Conservation (phyloP, 2,329 filamentous ascomycete genomes). For the Hypoxylon sp. region DNA sequence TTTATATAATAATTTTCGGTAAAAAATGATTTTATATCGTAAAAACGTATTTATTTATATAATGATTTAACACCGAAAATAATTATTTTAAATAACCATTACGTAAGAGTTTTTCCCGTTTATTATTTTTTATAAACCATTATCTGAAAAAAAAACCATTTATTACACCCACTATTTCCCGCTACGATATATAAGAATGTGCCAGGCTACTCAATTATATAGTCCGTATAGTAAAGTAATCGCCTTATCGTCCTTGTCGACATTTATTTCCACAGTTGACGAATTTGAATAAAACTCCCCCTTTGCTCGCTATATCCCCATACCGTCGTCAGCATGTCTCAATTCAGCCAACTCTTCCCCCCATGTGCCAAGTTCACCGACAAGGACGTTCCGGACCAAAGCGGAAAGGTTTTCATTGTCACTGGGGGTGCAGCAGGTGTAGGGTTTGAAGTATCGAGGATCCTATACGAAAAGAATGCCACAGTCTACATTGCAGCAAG, state of each 20-base stretch:
- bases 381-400: conserved; percentile 28
- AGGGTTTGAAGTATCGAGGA: conserved; percentile 34
- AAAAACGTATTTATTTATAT: no score
- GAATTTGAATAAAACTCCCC: background rate
- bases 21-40: no score
- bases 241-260: no score
- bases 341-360: conserved; percentile 24
- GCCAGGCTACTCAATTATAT: background rate
- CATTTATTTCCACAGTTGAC: background rate
- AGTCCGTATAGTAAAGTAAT: background rate
- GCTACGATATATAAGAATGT: background rate
- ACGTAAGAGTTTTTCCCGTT: no score
- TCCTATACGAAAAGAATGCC: conserved; percentile 30
- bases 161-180: no score
- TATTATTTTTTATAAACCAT: no score
- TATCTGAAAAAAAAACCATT: no score
- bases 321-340: conserved; percentile 9
- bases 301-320: background rate
- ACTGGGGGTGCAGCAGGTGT: conserved; percentile 35
- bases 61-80: no score
- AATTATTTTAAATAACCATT: no score
- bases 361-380: conserved; percentile 34
- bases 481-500: conserved; percentile 32
- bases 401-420: conserved; percentile 35
- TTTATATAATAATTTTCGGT: no score